phyloP scores from a whole-genome alignment of 345 rosid genomes.

The Barbarea vulgaris region DNA sequence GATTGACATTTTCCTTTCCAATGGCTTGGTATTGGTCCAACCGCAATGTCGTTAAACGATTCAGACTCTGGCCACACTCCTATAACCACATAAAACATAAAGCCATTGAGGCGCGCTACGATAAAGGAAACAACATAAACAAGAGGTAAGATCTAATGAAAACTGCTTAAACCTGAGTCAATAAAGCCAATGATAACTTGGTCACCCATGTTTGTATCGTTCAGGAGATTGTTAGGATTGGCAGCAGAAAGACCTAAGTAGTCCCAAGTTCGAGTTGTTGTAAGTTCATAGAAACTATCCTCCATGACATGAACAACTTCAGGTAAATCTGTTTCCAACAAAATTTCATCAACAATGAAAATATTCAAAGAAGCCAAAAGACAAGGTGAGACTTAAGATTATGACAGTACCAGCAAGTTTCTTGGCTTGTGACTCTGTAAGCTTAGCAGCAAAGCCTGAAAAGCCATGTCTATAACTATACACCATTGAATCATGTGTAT shows the following conservation, averaged over 20 bases:
- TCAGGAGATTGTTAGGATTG: slow-evolving; percentile 24
- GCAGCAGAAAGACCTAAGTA: slow-evolving; percentile 43
- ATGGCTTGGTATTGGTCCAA: slow-evolving; percentile 9
- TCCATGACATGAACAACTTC: slow-evolving; percentile 47
- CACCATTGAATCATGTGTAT: slow-evolving; percentile 29
- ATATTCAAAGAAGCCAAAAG: neutral
- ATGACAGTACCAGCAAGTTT: slow-evolving; percentile 41
- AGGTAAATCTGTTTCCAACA: slow-evolving; percentile 40
- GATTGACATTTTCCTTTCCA: slow-evolving; percentile 34
- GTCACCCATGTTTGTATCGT: slow-evolving; percentile 42
- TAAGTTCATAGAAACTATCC: slow-evolving; percentile 41
- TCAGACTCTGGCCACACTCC: slow-evolving; percentile 35
- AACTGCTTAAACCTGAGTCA: slow-evolving; percentile 37
- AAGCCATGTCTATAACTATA: slow-evolving; percentile 50
- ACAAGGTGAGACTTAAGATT: neutral
- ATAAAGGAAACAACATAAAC: neutral
- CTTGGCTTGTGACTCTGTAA: slow-evolving; percentile 48
- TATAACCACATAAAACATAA: neutral
- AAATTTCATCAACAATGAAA: neutral
- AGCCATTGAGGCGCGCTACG: neutral
- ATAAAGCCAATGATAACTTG: slow-evolving; percentile 38
- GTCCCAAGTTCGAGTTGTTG: slow-evolving; percentile 57
- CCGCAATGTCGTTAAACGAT: slow-evolving; percentile 2
- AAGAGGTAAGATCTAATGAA: neutral
- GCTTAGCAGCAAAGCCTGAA: slow-evolving; percentile 58